Percentiles rank a stretch among this genome's conserved stretches.
Evolutionary conservation across 2,329 filamentous ascomycete genomes (phyloP).

Genomic region (Calonectria montana): DNA sequence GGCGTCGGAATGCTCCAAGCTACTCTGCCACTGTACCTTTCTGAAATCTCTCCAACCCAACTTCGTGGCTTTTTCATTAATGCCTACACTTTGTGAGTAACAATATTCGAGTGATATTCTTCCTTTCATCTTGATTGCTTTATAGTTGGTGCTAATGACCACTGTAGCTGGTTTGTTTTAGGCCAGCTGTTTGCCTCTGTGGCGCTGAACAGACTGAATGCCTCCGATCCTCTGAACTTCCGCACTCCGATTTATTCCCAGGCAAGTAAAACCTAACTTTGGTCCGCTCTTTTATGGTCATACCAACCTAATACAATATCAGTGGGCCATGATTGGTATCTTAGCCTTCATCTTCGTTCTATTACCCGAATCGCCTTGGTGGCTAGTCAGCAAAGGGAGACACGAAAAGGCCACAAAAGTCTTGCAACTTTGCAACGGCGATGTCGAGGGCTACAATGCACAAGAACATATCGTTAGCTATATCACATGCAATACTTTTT

Average conservation of each 20-base stretch:
- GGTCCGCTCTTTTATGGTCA: fast-evolving
- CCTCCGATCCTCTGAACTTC: slow-evolving; percentile 23
- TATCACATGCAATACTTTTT: neutral
- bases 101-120: no score
- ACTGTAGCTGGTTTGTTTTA: slow-evolving; percentile 25
- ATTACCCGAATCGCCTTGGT: slow-evolving; percentile 29
- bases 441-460: slow-evolving; percentile 23
- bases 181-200: slow-evolving; percentile 30
- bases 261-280: neutral
- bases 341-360: slow-evolving; percentile 21
- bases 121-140: neutral
- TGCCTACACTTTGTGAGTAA: slow-evolving; percentile 26
- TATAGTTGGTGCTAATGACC: neutral
- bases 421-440: slow-evolving; percentile 16
- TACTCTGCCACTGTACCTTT: slow-evolving; percentile 28
- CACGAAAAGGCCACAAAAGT: slow-evolving; percentile 22
- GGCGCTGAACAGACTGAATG: slow-evolving; percentile 26
- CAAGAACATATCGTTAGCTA: slow-evolving; percentile 25
- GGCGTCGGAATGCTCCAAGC: slow-evolving; percentile 30
- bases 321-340: slow-evolving; percentile 29
- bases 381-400: slow-evolving; percentile 24
- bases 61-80: slow-evolving; percentile 30
- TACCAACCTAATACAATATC: no score
- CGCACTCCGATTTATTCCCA: slow-evolving; percentile 28
- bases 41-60: slow-evolving; percentile 30